Evolutionary conservation across 1,284 basidiomycete species (phyloP), one percentile per base, ranked within the genome.

Genomic region (Trichosporon sp.): DNA sequence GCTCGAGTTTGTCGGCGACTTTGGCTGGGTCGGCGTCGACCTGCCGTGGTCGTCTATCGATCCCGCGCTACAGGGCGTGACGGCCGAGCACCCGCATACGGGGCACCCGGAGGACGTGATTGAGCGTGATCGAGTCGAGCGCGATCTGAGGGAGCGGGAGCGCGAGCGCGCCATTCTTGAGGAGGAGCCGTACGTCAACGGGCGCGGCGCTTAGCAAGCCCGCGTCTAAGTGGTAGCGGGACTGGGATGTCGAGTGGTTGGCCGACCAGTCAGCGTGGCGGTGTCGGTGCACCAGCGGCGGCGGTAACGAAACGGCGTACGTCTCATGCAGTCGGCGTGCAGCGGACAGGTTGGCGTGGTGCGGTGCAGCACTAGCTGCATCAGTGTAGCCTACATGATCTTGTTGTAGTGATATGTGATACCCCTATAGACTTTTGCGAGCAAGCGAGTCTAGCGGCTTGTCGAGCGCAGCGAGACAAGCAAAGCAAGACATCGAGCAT

Each of bases 1-100:
- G 56, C 65, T 74, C 46, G 73, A 74, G 58, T 64, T 70, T 31
- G 61, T 74, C 27, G 64, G 64, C 27, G 70, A 71, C 61, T 74
- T 71, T 57, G 66, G 68, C 4, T 74, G 73, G 73, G 67, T 65
- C 7, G 72, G 71, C 13, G 33, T 70, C 21, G 70, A 69, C 31
- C 52, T 63, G 25, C 64, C 65, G 9, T 70, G 69, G 69, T 52
- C 60, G 8, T 61, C 59, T 13, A 61, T 68, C 25, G 69, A 70
- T 32, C 57, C 65, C 1, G 60, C 62, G 1, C 57, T 63, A 2
- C 49, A 54, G 49, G 49, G 49, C 49, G 49, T 54, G 49, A 54
- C 49, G 49, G 49, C 57, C 23, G 34, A 54, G 27, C 49, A 54
- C 27, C 25, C 49, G 49, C 27, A 52, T 14, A 23, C 14, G 49